These are phyloP conservation scores for Teratosphaeria destructans DNA, from an alignment of 2,329 filamentous ascomycete genomes.

Conservation along the genomic window DNA sequence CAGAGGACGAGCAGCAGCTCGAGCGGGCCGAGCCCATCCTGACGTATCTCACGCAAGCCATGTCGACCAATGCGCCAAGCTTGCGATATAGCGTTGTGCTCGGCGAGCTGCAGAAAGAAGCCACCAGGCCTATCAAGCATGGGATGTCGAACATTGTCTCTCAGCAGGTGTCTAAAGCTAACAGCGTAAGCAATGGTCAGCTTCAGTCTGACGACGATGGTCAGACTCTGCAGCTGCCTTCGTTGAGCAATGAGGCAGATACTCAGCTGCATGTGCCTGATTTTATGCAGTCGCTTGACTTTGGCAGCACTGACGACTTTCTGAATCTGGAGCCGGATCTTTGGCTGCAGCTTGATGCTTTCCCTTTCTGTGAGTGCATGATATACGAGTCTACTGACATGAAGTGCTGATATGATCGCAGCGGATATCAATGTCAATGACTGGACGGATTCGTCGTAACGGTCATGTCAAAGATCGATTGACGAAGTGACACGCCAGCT, in stretches of 20 bases:
- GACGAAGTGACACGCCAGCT: background rate
- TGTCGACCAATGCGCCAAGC: constrained; percentile 33
- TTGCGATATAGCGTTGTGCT: constrained; percentile 44
- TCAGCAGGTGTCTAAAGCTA: background rate
- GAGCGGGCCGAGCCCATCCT: constrained; percentile 39
- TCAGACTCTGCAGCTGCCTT: background rate
- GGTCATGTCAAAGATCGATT: background rate
- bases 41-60: constrained; percentile 32
- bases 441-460: background rate
- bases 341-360: constrained; percentile 20
- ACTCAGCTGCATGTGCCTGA: background rate
- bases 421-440: background rate
- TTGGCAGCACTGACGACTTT: constrained; percentile 10
- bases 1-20: constrained; percentile 24
- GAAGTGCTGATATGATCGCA: background rate
- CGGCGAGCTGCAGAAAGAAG: constrained; percentile 40
- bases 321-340: constrained; percentile 18
- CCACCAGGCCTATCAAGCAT: constrained; percentile 16
- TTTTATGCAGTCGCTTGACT: background rate
- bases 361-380: constrained; percentile 14
- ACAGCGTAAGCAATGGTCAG: background rate
- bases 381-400: background rate
- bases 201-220: background rate
- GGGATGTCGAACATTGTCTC: background rate
- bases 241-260: background rate